Conservation (phyloP, 2,329 filamentous ascomycete species). For the Trichoderma lentiforme region DNA sequence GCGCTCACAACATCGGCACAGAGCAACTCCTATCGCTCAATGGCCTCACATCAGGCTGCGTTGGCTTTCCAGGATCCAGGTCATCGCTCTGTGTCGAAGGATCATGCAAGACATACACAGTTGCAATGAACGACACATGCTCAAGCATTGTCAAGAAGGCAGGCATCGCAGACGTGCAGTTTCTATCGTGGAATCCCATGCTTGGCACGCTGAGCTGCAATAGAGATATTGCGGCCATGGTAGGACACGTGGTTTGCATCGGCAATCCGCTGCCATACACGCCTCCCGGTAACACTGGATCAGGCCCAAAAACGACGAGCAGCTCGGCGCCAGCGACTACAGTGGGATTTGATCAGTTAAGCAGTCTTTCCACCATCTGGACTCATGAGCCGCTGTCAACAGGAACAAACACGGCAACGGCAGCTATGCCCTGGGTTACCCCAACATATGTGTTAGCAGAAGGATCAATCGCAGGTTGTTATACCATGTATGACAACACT, state of each 20-base stretch:
- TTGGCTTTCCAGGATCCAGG: background rate
- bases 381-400: background rate
- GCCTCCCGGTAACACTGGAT: background rate
- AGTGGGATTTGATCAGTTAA: background rate
- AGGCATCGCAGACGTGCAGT: background rate
- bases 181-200: background rate
- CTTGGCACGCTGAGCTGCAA: background rate
- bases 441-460: background rate
- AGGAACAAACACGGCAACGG: background rate
- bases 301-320: background rate
- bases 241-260: background rate
- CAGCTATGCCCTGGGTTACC: background rate
- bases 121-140: background rate
- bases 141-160: background rate
- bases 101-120: background rate
- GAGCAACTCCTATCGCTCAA: background rate
- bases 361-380: background rate
- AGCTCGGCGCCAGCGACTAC: background rate
- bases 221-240: background rate
- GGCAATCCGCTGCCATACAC: background rate
- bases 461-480: background rate
- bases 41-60: background rate
- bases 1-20: background rate
- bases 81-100: background rate
- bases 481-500: background rate